A percentile compares a stretch with the other conserved stretches of the same genome.
These are phyloP conservation scores for Vaccinium macrocarpon DNA, from an alignment of 148 eudicot species.

Conservation along the genomic window DNA sequence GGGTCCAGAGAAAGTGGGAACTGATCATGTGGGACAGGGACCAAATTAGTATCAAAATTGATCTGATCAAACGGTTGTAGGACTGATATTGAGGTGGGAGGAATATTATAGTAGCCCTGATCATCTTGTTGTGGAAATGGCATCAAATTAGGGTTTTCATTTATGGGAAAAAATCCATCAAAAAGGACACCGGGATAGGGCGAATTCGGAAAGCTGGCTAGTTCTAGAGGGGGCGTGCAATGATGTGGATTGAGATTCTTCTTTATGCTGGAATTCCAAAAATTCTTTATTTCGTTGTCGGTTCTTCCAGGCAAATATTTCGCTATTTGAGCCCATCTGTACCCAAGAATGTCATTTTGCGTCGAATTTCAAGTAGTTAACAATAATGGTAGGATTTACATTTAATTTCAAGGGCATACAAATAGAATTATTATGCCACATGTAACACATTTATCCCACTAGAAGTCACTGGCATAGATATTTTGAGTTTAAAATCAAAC, in stretches of 20 bases:
- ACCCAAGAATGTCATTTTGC: not conserved
- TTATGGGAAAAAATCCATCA: slow-evolving; percentile 18
- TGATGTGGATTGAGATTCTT: slow-evolving; percentile 57
- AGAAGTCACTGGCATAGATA: not conserved
- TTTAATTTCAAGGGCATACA: not conserved
- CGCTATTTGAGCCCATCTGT: slow-evolving; percentile 93
- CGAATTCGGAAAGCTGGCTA: slow-evolving; percentile 23
- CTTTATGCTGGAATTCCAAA: slow-evolving; percentile 92
- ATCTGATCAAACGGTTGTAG: slow-evolving; percentile 7
- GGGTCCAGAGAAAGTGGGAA: slow-evolving; percentile 14
- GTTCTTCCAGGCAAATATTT: slow-evolving; percentile 91
- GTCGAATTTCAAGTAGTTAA: not conserved
- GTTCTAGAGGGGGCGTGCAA: slow-evolving; percentile 8
- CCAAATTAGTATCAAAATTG: not conserved
- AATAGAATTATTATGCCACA: not conserved
- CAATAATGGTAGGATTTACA: not conserved
- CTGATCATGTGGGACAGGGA: not conserved
- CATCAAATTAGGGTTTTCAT: slow-evolving; percentile 28
- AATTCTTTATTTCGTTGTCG: slow-evolving; percentile 93
- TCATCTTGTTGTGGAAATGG: slow-evolving; percentile 17
- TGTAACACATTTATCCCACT: not conserved
- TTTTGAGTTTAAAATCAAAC: not conserved
- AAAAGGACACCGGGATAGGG: slow-evolving; percentile 7
- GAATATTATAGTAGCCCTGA: not conserved
- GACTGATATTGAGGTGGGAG: not conserved